Evolutionary conservation across 2,329 filamentous ascomycete species (phyloP).

Genomic region (Fusarium virguliforme): DNA sequence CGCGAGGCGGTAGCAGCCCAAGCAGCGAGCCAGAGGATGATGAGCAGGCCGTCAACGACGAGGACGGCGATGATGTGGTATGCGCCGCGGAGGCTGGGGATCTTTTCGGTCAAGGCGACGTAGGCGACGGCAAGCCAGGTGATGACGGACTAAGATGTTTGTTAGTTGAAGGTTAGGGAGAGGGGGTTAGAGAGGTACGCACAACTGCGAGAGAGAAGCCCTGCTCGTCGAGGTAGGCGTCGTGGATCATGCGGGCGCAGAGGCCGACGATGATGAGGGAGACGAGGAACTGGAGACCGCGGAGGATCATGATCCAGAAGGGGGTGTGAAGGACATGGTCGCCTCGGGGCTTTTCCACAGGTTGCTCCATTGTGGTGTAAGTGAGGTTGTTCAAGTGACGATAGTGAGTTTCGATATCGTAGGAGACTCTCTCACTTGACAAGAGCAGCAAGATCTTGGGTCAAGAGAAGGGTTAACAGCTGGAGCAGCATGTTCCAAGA

Average conservation of each 20-base stretch:
- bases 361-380: slow-evolving; percentile 39
- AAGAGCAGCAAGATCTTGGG: background rate
- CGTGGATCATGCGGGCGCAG: slow-evolving; percentile 58
- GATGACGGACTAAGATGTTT: slow-evolving; percentile 58
- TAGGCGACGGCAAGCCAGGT: slow-evolving; percentile 64
- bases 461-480: background rate
- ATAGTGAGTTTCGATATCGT: too few relatives aligned
- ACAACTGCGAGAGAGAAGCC: slow-evolving; percentile 45
- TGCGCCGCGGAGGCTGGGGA: slow-evolving; percentile 52
- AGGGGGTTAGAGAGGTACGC: slow-evolving; percentile 9
- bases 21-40: slow-evolving; percentile 66
- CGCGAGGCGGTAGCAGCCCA: slow-evolving; percentile 60
- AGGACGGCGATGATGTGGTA: slow-evolving; percentile 65
- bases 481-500: background rate
- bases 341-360: slow-evolving; percentile 23
- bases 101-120: slow-evolving; percentile 60
- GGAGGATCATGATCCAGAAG: slow-evolving; percentile 61
- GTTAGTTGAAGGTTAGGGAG: slow-evolving; percentile 1
- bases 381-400: slow-evolving; percentile 15
- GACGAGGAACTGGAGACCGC: slow-evolving; percentile 60
- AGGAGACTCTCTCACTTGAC: too few relatives aligned
- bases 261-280: slow-evolving; percentile 63
- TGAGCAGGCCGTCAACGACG: slow-evolving; percentile 61
- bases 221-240: slow-evolving; percentile 43
- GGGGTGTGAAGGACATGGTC: slow-evolving; percentile 60